phyloP scores from a whole-genome alignment of 2,329 filamentous ascomycete genomes.

The Emergomyces africanus region DNA sequence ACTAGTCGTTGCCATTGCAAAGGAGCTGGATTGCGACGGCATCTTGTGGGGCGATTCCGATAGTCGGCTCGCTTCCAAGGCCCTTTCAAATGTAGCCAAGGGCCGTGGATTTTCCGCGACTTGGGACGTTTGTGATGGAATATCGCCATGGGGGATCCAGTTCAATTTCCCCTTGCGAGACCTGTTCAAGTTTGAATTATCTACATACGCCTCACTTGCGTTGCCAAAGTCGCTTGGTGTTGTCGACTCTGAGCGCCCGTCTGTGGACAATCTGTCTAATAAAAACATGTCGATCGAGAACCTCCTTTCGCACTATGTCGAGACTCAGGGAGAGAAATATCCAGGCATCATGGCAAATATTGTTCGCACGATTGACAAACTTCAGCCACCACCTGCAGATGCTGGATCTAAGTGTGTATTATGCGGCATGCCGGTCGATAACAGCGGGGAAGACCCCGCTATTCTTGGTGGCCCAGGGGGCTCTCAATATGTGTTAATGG shows the following conservation, averaged over 20 bases:
- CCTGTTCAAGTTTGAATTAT: slow-evolving; percentile 67
- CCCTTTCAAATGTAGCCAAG: slow-evolving; percentile 78
- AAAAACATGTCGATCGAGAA: slow-evolving; percentile 74
- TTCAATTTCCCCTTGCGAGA: slow-evolving; percentile 79
- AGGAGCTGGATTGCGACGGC: slow-evolving; percentile 48
- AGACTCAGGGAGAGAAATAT: slow-evolving; percentile 71
- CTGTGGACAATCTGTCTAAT: slow-evolving; percentile 22
- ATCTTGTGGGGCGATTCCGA: slow-evolving; percentile 79
- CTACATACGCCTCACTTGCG: slow-evolving; percentile 48
- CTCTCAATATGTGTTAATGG: neutral
- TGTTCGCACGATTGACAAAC: slow-evolving; percentile 77
- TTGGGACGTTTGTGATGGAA: slow-evolving; percentile 68
- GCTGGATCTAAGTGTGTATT: slow-evolving; percentile 43
- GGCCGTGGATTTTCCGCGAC: slow-evolving; percentile 75
- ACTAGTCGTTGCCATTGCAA: slow-evolving; percentile 55
- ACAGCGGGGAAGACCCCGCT: slow-evolving; percentile 43
- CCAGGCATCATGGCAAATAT: slow-evolving; percentile 92
- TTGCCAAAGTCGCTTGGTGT: slow-evolving; percentile 37
- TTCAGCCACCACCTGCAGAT: slow-evolving; percentile 37
- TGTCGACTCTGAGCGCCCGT: slow-evolving; percentile 31
- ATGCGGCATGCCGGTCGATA: slow-evolving; percentile 55
- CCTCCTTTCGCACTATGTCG: slow-evolving; percentile 80
- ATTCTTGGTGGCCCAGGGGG: slow-evolving; percentile 32
- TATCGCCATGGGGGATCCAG: slow-evolving; percentile 41
- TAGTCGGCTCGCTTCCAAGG: slow-evolving; percentile 73